Evolutionary conservation across 768 basidiomycete species (phyloP).

Genomic region (Phylloporus sp.): DNA sequence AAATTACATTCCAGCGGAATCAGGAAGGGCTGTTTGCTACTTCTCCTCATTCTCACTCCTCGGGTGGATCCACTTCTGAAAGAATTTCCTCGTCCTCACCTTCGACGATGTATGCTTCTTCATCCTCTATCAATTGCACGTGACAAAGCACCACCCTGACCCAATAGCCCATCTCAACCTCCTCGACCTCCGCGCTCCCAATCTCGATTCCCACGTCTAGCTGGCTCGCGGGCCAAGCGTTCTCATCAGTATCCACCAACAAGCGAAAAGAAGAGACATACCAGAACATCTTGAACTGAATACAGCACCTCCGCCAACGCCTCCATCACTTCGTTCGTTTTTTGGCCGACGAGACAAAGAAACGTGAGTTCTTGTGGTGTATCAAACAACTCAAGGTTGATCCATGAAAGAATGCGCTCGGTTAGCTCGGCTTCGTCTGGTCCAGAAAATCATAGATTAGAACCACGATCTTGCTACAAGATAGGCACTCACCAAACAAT

Average conservation of each 20-base stretch:
- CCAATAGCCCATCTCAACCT: constrained; percentile 22
- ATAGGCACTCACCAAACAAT: constrained; percentile 12
- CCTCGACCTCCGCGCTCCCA: neutral
- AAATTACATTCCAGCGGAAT: no score
- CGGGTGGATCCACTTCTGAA: neutral
- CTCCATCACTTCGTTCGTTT: neutral
- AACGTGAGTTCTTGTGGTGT: constrained; percentile 12
- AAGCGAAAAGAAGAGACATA: neutral
- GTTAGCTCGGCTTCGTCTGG: constrained; percentile 10
- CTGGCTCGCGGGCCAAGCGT: neutral
- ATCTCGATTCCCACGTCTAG: constrained; percentile 1
- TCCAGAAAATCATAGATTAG: neutral
- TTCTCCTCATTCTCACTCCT: no score
- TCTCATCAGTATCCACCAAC: neutral
- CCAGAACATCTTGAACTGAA: constrained; percentile 4
- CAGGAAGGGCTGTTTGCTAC: no score
- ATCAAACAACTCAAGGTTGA: constrained; percentile 2
- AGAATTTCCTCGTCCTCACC: neutral
- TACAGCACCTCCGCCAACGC: constrained; percentile 2
- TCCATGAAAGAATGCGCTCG: constrained; percentile 4
- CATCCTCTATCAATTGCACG: neutral
- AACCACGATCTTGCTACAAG: neutral
- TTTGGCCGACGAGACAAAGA: constrained; percentile 4
- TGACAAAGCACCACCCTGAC: constrained; percentile 2
- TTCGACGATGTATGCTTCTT: neutral